Evolutionary conservation across 495 filamentous ascomycete genomes (phyloP).

Genomic region (Rusavskia elegans): DNA sequence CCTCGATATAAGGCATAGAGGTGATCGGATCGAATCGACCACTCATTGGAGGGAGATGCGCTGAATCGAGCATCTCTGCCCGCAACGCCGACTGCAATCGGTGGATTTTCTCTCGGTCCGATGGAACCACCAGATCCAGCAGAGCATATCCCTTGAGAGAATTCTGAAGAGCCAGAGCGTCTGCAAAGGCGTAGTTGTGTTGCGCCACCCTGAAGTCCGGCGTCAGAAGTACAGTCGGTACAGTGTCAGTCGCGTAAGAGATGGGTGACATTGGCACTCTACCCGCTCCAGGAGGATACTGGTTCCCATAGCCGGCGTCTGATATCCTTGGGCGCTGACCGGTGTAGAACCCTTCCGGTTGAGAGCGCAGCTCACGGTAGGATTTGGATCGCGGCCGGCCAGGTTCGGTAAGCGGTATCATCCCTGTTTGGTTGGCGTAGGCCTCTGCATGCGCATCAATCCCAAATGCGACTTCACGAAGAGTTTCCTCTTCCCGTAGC

Average conservation of each 20-base stretch:
- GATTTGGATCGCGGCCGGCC: conserved; percentile 13
- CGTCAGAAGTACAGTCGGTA: conserved; percentile 13
- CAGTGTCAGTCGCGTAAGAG: conserved; percentile 6
- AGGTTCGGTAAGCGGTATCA: conserved; percentile 9
- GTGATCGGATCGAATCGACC: conserved; percentile 7
- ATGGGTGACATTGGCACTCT: conserved; percentile 7
- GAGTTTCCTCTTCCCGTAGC: conserved; percentile 60
- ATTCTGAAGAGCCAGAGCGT: conserved; percentile 9
- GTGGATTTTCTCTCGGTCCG: conserved; percentile 15
- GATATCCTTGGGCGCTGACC: conserved; percentile 12
- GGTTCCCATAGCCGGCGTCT: conserved; percentile 11
- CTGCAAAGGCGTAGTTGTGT: conserved; percentile 14
- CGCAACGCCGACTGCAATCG: conserved; percentile 13
- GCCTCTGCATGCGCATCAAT: conserved; percentile 9
- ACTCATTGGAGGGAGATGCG: conserved; percentile 10
- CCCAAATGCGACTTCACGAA: conserved; percentile 17
- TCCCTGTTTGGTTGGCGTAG: conserved; percentile 5
- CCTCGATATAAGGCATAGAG: conserved; percentile 13
- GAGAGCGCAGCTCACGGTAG: conserved; percentile 16
- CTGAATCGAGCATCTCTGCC: conserved; percentile 12
- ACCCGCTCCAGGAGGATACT: conserved; percentile 5
- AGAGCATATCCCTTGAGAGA: conserved; percentile 11
- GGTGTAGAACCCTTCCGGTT: conserved; percentile 9
- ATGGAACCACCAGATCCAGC: conserved; percentile 10
- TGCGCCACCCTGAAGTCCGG: conserved; percentile 15